Percentiles rank a stretch among this genome's conserved stretches.
phyloP scores from a whole-genome alignment of 257 asterid species.

The Osmanthus fragrans region DNA sequence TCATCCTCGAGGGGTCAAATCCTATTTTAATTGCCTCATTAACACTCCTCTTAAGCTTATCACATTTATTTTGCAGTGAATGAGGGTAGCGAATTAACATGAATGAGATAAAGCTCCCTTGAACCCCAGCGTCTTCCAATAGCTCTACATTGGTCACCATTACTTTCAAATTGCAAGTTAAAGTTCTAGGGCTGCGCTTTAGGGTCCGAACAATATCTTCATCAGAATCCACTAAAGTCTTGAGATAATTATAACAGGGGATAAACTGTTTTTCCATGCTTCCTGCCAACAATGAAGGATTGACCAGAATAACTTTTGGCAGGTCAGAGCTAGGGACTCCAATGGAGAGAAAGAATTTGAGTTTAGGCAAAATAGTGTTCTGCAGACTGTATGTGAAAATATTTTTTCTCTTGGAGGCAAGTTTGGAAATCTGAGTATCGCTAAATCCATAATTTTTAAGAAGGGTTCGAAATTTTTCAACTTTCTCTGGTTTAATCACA shows the following conservation, averaged over 20 bases:
- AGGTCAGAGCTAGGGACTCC: slow-evolving; percentile 21
- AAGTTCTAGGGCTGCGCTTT: not conserved
- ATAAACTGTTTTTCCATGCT: slow-evolving; percentile 3
- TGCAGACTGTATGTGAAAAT: slow-evolving; percentile 1
- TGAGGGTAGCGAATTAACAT: slow-evolving; percentile 1
- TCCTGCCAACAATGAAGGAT: slow-evolving; percentile 2
- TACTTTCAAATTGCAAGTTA: slow-evolving; percentile 1
- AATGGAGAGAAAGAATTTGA: slow-evolving; percentile 30
- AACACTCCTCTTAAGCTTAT: not conserved
- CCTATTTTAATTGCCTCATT: slow-evolving; percentile 28
- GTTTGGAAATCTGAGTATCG: not conserved
- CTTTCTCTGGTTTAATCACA: too few relatives aligned
- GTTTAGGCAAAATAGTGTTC: slow-evolving; percentile 28
- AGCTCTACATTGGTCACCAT: not conserved
- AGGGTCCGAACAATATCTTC: slow-evolving; percentile 5
- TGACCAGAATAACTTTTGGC: not conserved
- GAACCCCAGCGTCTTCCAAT: not conserved
- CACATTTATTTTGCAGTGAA: not conserved
- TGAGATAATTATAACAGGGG: slow-evolving; percentile 3
- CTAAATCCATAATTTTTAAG: too few relatives aligned
- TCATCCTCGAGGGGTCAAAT: not conserved
- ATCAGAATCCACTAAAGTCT: slow-evolving; percentile 14
- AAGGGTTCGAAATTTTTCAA: too few relatives aligned
- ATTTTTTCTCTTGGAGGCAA: not conserved
- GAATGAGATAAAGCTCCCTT: not conserved